A percentile compares a stretch with the other conserved stretches of the same genome.
These are phyloP conservation scores for Colletotrichum viniferum DNA, from an alignment of 2,329 filamentous ascomycete species.

Conservation along the genomic window DNA sequence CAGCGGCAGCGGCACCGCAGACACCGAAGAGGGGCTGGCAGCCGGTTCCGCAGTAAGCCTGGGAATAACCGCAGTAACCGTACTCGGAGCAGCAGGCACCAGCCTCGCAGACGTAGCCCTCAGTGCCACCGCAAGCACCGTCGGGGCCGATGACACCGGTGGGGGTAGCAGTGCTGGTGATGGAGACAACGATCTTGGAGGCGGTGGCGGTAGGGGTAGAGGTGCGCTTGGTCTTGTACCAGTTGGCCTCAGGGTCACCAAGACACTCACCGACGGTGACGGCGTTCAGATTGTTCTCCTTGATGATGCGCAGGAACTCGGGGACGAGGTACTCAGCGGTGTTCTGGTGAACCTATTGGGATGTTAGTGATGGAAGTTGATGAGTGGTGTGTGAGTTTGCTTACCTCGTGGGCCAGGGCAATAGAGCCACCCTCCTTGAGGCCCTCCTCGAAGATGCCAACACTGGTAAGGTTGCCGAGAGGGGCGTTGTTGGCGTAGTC, in stretches of 20 bases:
- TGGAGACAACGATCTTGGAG: constrained; percentile 9
- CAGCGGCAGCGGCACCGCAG: constrained; percentile 15
- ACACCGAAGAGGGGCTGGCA: constrained; percentile 24
- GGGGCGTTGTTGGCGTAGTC: constrained; percentile 27
- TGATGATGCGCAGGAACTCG: constrained; percentile 19
- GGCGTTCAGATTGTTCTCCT: constrained; percentile 30
- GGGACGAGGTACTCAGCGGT: constrained; percentile 22
- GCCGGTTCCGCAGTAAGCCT: constrained; percentile 22
- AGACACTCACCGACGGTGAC: constrained; percentile 53
- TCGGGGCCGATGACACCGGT: constrained; percentile 18
- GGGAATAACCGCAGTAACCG: constrained; percentile 24
- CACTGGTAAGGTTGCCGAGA: constrained; percentile 33
- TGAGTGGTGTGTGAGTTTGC: constrained; percentile 37
- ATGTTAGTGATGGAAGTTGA: constrained; percentile 39
- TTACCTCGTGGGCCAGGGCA: constrained; percentile 49
- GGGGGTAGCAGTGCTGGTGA: constrained; percentile 22
- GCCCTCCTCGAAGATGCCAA: constrained; percentile 37
- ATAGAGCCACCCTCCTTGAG: constrained; percentile 30
- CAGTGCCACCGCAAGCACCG: constrained; percentile 16
- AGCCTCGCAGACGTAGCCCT: constrained; percentile 17
- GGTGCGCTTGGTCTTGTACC: constrained; percentile 38
- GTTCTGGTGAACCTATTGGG: constrained; percentile 18
- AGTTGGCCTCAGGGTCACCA: constrained; percentile 47
- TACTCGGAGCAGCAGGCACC: constrained; percentile 24
- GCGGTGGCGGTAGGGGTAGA: constrained; percentile 20